Evolutionary conservation across 2,329 filamentous ascomycete genomes (phyloP).

Genomic region (Colletotrichum sp.): DNA sequence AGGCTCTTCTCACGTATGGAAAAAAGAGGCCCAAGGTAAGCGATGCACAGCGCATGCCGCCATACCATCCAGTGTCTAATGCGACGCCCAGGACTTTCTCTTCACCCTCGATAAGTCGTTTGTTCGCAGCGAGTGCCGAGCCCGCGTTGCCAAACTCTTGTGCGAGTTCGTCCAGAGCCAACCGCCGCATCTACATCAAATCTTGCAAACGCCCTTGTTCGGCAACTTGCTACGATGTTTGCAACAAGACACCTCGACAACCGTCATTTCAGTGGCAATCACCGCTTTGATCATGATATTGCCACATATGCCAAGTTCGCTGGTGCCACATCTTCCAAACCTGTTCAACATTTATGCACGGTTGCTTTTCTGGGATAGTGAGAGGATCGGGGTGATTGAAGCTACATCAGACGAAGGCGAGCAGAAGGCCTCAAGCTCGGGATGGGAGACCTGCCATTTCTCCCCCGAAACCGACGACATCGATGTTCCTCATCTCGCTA

Average conservation of each 20-base stretch:
- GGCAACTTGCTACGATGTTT: slow-evolving; percentile 75
- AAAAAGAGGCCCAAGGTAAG: slow-evolving; percentile 68
- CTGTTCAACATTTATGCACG: slow-evolving; percentile 84
- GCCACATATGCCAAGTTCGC: slow-evolving; percentile 77
- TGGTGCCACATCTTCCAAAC: slow-evolving; percentile 71
- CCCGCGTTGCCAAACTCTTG: slow-evolving; percentile 69
- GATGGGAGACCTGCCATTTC: slow-evolving; percentile 70
- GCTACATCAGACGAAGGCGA: slow-evolving; percentile 44
- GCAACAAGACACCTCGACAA: slow-evolving; percentile 78
- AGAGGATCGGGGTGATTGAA: slow-evolving; percentile 45
- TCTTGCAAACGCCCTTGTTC: slow-evolving; percentile 75
- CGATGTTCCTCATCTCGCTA: slow-evolving; percentile 69
- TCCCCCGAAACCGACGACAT: slow-evolving; percentile 67
- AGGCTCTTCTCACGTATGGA: slow-evolving; percentile 64
- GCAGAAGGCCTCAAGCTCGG: slow-evolving; percentile 33
- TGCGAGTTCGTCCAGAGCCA: slow-evolving; percentile 76
- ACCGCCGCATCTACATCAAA: slow-evolving; percentile 78
- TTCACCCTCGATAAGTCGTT: slow-evolving; percentile 69
- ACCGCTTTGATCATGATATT: slow-evolving; percentile 81
- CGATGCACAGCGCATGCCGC: not conserved
- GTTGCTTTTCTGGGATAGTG: slow-evolving; percentile 77
- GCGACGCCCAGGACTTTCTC: slow-evolving; percentile 64
- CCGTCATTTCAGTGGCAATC: slow-evolving; percentile 76
- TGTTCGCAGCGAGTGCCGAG: slow-evolving; percentile 66
- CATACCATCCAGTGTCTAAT: slow-evolving; percentile 18